phyloP scores from a whole-genome alignment of 768 basidiomycete species.

The Tulasnella sp. region DNA sequence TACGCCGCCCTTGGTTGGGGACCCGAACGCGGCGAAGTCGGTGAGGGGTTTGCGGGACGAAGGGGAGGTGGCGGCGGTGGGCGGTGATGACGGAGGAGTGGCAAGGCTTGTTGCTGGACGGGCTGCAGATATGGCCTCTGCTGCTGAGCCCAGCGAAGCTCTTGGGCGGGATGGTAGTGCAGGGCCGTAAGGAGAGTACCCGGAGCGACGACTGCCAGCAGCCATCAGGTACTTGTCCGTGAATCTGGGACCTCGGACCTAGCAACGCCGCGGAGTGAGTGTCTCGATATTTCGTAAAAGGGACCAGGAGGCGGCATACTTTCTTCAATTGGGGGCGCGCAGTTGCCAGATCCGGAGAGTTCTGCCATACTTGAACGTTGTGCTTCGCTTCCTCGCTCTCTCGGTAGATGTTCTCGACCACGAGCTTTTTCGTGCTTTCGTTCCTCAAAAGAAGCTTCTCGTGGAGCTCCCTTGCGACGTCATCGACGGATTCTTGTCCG shows the following conservation, averaged over 20 bases:
- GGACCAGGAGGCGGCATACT: conserved; percentile 44
- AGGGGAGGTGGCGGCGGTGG: conserved; percentile 46
- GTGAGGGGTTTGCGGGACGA: conserved; percentile 84
- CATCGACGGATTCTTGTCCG: conserved; percentile 89
- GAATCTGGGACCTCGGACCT: conserved; percentile 94
- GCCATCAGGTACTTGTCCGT: conserved; percentile 90
- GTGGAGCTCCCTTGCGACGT: conserved; percentile 91
- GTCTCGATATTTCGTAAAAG: background rate
- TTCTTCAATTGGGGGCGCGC: conserved; percentile 75
- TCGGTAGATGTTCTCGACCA: conserved; percentile 94
- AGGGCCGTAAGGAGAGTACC: conserved; percentile 34
- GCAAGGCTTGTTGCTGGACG: conserved; percentile 45
- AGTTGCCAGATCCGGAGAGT: conserved; percentile 63
- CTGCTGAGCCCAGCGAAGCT: conserved; percentile 6
- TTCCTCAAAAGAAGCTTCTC: conserved; percentile 86
- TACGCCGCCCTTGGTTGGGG: conserved; percentile 67
- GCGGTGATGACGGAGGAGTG: conserved; percentile 43
- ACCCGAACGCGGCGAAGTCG: conserved; percentile 84
- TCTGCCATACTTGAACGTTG: conserved; percentile 82
- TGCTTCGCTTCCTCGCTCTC: conserved; percentile 84
- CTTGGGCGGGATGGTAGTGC: conserved; percentile 46
- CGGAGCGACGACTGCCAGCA: conserved; percentile 18
- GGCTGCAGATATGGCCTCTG: conserved; percentile 42
- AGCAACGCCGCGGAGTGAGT: conserved; percentile 23
- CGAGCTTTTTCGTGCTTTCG: conserved; percentile 94